phyloP scores from a whole-genome alignment of 2,329 filamentous ascomycete genomes.

The Calonectria multiphialidica region DNA sequence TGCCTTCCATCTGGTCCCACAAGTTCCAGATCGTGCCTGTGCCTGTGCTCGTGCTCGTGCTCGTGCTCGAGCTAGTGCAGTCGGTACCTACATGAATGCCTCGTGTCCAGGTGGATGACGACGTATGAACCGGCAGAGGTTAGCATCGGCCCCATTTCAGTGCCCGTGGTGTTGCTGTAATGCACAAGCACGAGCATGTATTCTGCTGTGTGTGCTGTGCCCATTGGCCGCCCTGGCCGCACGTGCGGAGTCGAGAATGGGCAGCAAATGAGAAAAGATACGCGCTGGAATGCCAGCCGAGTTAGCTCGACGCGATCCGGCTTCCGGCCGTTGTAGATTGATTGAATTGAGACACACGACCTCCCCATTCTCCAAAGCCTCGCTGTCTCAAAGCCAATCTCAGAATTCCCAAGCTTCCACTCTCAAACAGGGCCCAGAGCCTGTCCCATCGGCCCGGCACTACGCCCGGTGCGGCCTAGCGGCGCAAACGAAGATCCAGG shows the following conservation, averaged over 20 bases:
- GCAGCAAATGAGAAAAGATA: background rate
- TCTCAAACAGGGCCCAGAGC: slow-evolving; percentile 17
- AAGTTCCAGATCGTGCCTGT: background rate
- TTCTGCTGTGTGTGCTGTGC: slow-evolving; percentile 13
- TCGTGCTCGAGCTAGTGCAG: slow-evolving; percentile 8
- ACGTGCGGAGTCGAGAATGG: background rate
- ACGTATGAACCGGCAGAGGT: background rate
- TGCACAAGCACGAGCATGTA: background rate
- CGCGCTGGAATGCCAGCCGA: slow-evolving; percentile 13
- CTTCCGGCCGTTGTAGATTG: slow-evolving; percentile 4
- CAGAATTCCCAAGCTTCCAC: background rate
- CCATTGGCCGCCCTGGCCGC: slow-evolving; percentile 5
- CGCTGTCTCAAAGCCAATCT: slow-evolving; percentile 1
- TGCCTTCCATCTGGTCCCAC: background rate
- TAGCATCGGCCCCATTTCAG: background rate
- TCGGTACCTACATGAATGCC: slow-evolving; percentile 12
- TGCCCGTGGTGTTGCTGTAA: slow-evolving; percentile 6
- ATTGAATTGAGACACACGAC: slow-evolving; percentile 11
- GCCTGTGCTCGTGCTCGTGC: background rate
- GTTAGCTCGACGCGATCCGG: background rate
- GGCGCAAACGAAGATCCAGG: background rate
- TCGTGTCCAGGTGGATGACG: slow-evolving; percentile 15
- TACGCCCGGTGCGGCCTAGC: background rate
- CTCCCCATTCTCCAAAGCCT: background rate
- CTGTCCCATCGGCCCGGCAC: slow-evolving; percentile 5